Percentiles rank a stretch among this genome's conserved stretches.
Conservation (phyloP, 192 early-diverging fungal species). For the Coemansia sp. region DNA sequence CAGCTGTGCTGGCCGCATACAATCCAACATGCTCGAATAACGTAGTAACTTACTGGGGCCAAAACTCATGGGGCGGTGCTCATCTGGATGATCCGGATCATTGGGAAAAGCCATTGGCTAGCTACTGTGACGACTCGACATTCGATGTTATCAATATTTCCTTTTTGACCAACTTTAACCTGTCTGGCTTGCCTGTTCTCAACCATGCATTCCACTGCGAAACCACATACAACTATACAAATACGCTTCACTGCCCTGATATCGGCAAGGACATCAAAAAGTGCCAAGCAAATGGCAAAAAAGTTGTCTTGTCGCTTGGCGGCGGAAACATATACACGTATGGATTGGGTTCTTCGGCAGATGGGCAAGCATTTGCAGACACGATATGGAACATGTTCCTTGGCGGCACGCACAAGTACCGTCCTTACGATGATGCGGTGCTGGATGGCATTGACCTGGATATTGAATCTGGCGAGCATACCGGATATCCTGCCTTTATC, state of each 20-base stretch:
- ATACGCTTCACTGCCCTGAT: slow-evolving; percentile 64
- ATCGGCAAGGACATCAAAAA: slow-evolving; percentile 66
- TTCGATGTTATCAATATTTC: slow-evolving; percentile 61
- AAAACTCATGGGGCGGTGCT: slow-evolving; percentile 60
- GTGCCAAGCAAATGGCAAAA: slow-evolving; percentile 74
- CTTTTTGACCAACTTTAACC: slow-evolving; percentile 65
- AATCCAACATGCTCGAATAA: slow-evolving; percentile 45
- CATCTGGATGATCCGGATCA: slow-evolving; percentile 44
- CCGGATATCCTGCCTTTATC: slow-evolving; percentile 61
- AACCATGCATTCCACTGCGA: slow-evolving; percentile 71
- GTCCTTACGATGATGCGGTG: slow-evolving; percentile 69
- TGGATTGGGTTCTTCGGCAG: slow-evolving; percentile 55
- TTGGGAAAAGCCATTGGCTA: slow-evolving; percentile 51
- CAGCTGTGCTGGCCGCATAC: slow-evolving; percentile 12
- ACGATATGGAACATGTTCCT: slow-evolving; percentile 77
- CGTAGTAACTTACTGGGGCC: slow-evolving; percentile 62
- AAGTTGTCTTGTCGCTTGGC: slow-evolving; percentile 70
- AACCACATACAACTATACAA: slow-evolving; percentile 56
- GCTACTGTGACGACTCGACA: slow-evolving; percentile 58
- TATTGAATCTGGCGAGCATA: slow-evolving; percentile 63
- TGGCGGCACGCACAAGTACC: slow-evolving; percentile 56
- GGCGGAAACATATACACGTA: slow-evolving; percentile 66
- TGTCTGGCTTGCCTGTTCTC: slow-evolving; percentile 57
- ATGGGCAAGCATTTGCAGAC: slow-evolving; percentile 60
- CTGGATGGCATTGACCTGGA: slow-evolving; percentile 75